These are phyloP conservation scores for Rhizophagus clarus DNA, from an alignment of 192 early-diverging fungal species.

Conservation along the genomic window DNA sequence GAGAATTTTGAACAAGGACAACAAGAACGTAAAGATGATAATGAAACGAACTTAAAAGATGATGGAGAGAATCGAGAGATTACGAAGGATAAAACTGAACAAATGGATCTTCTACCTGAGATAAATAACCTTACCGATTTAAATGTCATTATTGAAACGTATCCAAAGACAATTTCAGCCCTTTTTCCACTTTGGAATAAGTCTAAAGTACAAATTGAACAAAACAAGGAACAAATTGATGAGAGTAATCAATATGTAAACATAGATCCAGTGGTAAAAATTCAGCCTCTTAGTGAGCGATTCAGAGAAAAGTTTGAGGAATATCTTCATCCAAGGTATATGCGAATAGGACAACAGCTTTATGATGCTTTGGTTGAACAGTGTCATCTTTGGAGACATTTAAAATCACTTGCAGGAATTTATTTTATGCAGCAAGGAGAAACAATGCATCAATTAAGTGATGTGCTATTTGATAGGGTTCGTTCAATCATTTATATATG, in stretches of 20 bases:
- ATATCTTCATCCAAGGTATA: slow-evolving; percentile 39
- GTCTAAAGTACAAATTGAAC: neutral
- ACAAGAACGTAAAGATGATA: too few relatives aligned
- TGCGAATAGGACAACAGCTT: slow-evolving; percentile 30
- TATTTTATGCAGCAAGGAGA: slow-evolving; percentile 46
- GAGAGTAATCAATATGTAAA: neutral
- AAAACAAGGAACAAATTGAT: neutral
- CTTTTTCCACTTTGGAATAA: slow-evolving; percentile 10
- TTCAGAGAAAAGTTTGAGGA: slow-evolving; percentile 23
- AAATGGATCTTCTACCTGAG: neutral
- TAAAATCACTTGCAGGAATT: slow-evolving; percentile 36
- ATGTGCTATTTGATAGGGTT: slow-evolving; percentile 37
- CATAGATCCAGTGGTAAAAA: neutral
- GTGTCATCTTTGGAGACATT: slow-evolving; percentile 33
- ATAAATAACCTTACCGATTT: slow-evolving; percentile 1
- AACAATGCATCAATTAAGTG: slow-evolving; percentile 42
- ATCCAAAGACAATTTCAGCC: neutral
- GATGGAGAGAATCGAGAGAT: neutral
- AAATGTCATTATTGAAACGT: neutral
- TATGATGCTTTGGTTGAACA: slow-evolving; percentile 32
- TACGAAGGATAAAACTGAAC: too few relatives aligned
- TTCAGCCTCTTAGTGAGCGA: slow-evolving; percentile 24
- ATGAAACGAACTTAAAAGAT: neutral
- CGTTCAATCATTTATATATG: neutral
- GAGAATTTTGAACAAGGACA: too few relatives aligned